Evolutionary conservation across 495 filamentous ascomycete genomes (phyloP).

Genomic region (Penicillium soppii): DNA sequence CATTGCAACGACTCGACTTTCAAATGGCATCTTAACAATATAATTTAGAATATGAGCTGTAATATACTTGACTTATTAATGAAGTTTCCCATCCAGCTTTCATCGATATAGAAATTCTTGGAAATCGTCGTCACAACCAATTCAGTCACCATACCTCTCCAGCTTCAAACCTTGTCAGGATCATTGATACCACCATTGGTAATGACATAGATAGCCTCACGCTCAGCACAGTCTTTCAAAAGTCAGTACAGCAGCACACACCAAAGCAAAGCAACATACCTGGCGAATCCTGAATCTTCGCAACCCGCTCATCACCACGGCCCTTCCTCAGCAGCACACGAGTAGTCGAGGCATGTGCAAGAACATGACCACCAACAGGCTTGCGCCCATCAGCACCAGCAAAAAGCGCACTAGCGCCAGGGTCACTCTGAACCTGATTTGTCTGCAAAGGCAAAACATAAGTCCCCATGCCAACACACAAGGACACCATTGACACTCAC

Average conservation of each 20-base stretch:
- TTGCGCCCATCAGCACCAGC: constrained; percentile 75
- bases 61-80: background rate
- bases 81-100: background rate
- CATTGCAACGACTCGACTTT: too few species aligned
- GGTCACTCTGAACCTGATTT: constrained; percentile 79
- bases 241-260: constrained; percentile 3
- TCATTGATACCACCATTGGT: constrained; percentile 76
- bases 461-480: background rate
- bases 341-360: constrained; percentile 77
- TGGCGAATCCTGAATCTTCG: constrained; percentile 76
- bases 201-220: constrained; percentile 77
- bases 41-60: constrained; percentile 46
- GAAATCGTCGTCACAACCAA: background rate
- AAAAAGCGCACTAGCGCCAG: constrained; percentile 78
- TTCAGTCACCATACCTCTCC: background rate
- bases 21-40: constrained; percentile 71
- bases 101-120: background rate
- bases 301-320: constrained; percentile 75
- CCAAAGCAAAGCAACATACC: constrained; percentile 40
- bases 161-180: constrained; percentile 56
- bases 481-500: constrained; percentile 31
- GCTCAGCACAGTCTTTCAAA: constrained; percentile 65
- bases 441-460: constrained; percentile 45
- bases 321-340: constrained; percentile 74
- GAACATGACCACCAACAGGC: constrained; percentile 74